phyloP scores from a whole-genome alignment of 2,329 filamentous ascomycete species.

The Emmonsiellopsis sp. region DNA sequence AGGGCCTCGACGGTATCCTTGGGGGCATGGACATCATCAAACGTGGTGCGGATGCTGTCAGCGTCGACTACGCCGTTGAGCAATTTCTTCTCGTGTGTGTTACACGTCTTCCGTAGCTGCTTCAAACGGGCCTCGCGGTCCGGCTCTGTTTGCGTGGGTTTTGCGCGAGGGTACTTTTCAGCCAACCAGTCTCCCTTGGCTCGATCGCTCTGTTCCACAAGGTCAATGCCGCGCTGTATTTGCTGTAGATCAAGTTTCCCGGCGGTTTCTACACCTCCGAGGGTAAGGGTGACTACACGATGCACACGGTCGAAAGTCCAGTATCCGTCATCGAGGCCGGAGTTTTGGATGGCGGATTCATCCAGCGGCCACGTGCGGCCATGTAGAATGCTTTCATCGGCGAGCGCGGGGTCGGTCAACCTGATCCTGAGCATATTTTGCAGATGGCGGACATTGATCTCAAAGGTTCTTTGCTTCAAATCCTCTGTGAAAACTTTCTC shows the following conservation, averaged over 20 bases:
- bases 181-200: slow-evolving; percentile 28
- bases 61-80: slow-evolving; percentile 74
- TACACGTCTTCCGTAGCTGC: slow-evolving; percentile 50
- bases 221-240: slow-evolving; percentile 25
- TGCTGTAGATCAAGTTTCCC: slow-evolving; percentile 32
- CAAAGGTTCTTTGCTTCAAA: slow-evolving; percentile 38
- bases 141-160: slow-evolving; percentile 23
- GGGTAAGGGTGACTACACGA: slow-evolving; percentile 46
- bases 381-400: slow-evolving; percentile 18
- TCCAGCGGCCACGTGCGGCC: slow-evolving; percentile 23
- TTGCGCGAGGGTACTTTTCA: slow-evolving; percentile 23
- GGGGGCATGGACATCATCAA: slow-evolving; percentile 76
- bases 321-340: slow-evolving; percentile 43
- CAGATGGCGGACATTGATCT: slow-evolving; percentile 58
- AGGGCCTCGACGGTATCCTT: slow-evolving; percentile 76
- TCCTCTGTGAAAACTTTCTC: slow-evolving; percentile 40
- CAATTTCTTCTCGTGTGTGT: slow-evolving; percentile 73
- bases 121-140: slow-evolving; percentile 37
- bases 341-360: slow-evolving; percentile 21
- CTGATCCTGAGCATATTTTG: slow-evolving; percentile 49
- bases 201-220: slow-evolving; percentile 34
- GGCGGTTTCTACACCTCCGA: slow-evolving; percentile 39
- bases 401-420: slow-evolving; percentile 24
- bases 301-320: slow-evolving; percentile 55
- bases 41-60: slow-evolving; percentile 74